phyloP scores from a whole-genome alignment of 768 basidiomycete genomes.

The Postia placenta region DNA sequence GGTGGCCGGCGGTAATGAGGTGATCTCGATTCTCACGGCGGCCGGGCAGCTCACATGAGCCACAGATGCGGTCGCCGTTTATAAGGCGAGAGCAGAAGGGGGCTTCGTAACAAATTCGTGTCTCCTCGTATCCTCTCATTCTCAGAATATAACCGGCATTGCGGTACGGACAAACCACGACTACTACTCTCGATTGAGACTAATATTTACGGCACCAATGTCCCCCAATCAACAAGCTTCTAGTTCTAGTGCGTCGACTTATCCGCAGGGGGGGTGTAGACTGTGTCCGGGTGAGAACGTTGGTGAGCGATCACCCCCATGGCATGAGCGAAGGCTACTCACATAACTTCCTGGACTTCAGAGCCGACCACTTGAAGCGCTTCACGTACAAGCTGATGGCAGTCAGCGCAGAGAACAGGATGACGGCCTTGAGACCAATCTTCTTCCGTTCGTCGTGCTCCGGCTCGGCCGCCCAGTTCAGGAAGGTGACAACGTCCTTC shows the following conservation, averaged over 20 bases:
- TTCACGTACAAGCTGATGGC: constrained; percentile 84
- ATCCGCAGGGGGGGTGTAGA: constrained; percentile 55
- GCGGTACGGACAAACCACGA: background rate
- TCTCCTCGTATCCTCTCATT: background rate
- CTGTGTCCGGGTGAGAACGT: constrained; percentile 28
- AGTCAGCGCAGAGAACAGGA: constrained; percentile 83
- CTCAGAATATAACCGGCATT: background rate
- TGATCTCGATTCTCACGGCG: background rate
- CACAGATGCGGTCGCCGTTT: background rate
- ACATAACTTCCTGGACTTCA: constrained; percentile 95
- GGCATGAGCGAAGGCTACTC: constrained; percentile 26
- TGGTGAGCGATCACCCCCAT: constrained; percentile 1
- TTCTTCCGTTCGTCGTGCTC: constrained; percentile 98
- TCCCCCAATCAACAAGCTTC: constrained; percentile 1
- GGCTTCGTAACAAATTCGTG: background rate
- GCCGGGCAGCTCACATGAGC: background rate
- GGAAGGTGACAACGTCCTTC: constrained; percentile 94
- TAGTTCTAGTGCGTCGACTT: constrained; percentile 29
- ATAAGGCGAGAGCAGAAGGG: background rate
- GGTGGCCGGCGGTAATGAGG: background rate
- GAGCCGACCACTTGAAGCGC: constrained; percentile 88
- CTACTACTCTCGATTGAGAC: constrained; percentile 10
- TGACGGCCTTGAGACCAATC: constrained; percentile 92
- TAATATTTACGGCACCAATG: constrained; percentile 1
- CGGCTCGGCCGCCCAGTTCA: constrained; percentile 96